These are phyloP conservation scores for Zopfochytrium polystomum DNA, from an alignment of 371 early-diverging fungal genomes.

Conservation along the genomic window DNA sequence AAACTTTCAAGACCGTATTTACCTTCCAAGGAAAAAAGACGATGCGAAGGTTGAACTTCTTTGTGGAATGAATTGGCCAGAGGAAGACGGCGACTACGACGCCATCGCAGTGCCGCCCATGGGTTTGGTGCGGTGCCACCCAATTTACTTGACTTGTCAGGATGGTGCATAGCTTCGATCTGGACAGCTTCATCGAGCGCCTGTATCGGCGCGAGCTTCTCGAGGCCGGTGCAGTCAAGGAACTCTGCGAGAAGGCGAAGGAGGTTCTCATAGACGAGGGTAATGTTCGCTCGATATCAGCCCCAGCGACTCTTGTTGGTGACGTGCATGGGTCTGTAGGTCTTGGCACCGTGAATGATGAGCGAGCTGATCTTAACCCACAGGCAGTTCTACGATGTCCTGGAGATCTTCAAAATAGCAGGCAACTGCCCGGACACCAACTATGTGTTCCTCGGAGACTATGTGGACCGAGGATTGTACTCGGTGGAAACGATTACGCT, in stretches of 20 bases:
- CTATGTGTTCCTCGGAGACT: slow-evolving; percentile 99
- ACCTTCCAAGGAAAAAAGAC: too few species aligned
- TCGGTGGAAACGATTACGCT: slow-evolving; percentile 98
- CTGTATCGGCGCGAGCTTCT: neutral
- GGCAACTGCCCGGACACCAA: slow-evolving; percentile 96
- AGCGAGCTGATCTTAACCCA: slow-evolving; percentile 45
- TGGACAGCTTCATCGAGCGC: neutral
- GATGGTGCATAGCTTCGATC: too few species aligned
- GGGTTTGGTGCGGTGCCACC: too few species aligned
- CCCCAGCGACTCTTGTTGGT: slow-evolving; percentile 77
- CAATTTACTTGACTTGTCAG: too few species aligned
- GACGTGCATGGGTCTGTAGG: neutral
- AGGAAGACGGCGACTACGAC: too few species aligned
- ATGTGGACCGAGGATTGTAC: slow-evolving; percentile 99
- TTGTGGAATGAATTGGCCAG: too few species aligned
- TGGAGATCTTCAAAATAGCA: slow-evolving; percentile 97
- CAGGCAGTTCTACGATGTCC: slow-evolving; percentile 98
- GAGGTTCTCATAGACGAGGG: slow-evolving; percentile 94
- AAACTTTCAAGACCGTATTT: too few species aligned
- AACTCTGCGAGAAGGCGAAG: slow-evolving; percentile 53
- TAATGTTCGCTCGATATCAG: slow-evolving; percentile 92
- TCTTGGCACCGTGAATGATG: neutral
- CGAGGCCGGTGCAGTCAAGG: neutral
- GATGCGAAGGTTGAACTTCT: too few species aligned
- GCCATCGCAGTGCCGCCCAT: too few species aligned